phyloP scores from a whole-genome alignment of 805 yeast genomes.

The Schwanniomyces yamadae region DNA sequence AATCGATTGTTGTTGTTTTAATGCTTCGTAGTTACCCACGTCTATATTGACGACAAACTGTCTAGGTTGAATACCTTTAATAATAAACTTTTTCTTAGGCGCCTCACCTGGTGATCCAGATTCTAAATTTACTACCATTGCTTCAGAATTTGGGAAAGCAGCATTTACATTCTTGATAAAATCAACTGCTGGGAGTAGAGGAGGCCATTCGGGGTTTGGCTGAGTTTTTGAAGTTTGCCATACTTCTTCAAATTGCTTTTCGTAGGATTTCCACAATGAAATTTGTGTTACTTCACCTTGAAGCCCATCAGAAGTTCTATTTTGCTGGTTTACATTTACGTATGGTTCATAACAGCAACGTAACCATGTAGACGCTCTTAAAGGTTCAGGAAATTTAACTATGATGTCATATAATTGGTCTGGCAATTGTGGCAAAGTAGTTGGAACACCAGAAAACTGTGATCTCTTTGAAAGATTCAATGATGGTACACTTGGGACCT shows the following conservation, averaged over 20 bases:
- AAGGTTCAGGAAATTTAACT: slow-evolving; percentile 72
- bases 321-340: slow-evolving; percentile 10
- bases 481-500: slow-evolving; percentile 20
- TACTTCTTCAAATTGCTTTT: slow-evolving; percentile 72
- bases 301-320: slow-evolving; percentile 17
- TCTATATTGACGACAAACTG: slow-evolving; percentile 49
- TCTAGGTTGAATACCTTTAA: slow-evolving; percentile 93
- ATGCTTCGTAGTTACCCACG: slow-evolving; percentile 43
- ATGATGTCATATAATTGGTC: slow-evolving; percentile 57
- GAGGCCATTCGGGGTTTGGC: slow-evolving; percentile 26
- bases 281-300: slow-evolving; percentile 91
- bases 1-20: slow-evolving; percentile 22
- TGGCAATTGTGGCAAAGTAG: slow-evolving; percentile 60
- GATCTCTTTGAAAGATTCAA: slow-evolving; percentile 52
- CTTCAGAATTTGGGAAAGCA: slow-evolving; percentile 85
- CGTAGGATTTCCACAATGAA: slow-evolving; percentile 93
- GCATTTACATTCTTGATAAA: slow-evolving; percentile 91
- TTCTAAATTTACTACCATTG: slow-evolving; percentile 80
- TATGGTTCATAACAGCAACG: slow-evolving; percentile 84
- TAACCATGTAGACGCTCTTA: slow-evolving; percentile 92
- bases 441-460: slow-evolving; percentile 49
- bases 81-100: slow-evolving; percentile 77
- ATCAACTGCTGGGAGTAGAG: slow-evolving; percentile 88
- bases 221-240: slow-evolving; percentile 48
- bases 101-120: slow-evolving; percentile 38